These are phyloP conservation scores for Maudiozyma pseudohumilis DNA, from an alignment of 805 yeast species.

Conservation along the genomic window DNA sequence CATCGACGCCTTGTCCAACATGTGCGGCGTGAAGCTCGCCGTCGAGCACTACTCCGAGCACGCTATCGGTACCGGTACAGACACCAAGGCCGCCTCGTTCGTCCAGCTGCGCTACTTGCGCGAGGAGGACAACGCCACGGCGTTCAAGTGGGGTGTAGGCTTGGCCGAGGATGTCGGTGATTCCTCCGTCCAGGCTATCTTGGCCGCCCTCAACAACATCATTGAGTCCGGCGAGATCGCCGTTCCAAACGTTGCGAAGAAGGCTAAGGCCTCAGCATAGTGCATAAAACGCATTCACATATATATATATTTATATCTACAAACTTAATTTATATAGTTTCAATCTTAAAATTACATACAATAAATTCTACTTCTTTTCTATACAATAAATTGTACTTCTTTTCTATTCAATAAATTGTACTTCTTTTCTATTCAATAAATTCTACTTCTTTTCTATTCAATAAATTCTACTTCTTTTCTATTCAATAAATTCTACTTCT, in stretches of 20 bases:
- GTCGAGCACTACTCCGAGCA: slow-evolving; percentile 72
- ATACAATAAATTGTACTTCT: too few relatives aligned
- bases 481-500: too few relatives aligned
- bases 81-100: slow-evolving; percentile 69
- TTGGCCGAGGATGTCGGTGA: slow-evolving; percentile 74
- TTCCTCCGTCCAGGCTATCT: slow-evolving; percentile 61
- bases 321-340: neutral
- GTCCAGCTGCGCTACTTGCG: slow-evolving; percentile 26
- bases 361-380: too few relatives aligned
- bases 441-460: too few relatives aligned
- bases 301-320: neutral
- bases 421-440: too few relatives aligned
- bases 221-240: slow-evolving; percentile 24
- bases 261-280: neutral
- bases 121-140: slow-evolving; percentile 8
- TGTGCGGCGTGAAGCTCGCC: slow-evolving; percentile 41
- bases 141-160: slow-evolving; percentile 77
- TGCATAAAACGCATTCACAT: neutral
- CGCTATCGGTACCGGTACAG: slow-evolving; percentile 64
- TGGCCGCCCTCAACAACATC: slow-evolving; percentile 49
- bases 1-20: slow-evolving; percentile 45
- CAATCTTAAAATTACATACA: neutral
- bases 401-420: too few relatives aligned
- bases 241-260: slow-evolving; percentile 12
- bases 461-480: too few relatives aligned